phyloP scores from a whole-genome alignment of 352 stramenopile species.

The Globisporangium radiosum region DNA sequence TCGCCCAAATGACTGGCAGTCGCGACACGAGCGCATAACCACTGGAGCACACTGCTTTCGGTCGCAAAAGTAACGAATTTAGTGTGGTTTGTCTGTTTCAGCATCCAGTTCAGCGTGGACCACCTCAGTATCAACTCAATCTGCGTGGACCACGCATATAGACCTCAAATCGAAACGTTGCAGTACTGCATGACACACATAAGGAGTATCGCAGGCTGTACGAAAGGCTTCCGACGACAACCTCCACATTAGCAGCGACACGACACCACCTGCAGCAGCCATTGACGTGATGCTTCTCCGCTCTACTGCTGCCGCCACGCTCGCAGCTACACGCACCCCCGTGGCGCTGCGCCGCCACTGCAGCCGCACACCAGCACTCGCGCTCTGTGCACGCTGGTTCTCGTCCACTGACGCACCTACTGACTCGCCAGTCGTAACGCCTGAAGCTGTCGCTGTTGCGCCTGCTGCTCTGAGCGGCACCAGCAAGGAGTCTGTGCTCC shows the following conservation, averaged over 20 bases:
- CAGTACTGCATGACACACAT: too few relatives aligned
- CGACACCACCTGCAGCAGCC: background rate
- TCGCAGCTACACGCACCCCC: background rate
- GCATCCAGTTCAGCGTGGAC: too few relatives aligned
- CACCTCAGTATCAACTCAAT: too few relatives aligned
- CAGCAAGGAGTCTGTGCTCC: constrained; percentile 21
- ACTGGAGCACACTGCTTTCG: too few relatives aligned
- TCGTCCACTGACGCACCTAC: background rate
- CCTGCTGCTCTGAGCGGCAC: background rate
- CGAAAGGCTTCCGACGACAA: too few relatives aligned
- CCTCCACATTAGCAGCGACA: background rate
- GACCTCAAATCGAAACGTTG: too few relatives aligned
- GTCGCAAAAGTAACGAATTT: too few relatives aligned
- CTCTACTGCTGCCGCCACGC: background rate
- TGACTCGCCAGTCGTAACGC: background rate
- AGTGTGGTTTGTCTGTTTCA: too few relatives aligned
- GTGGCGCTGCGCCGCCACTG: constrained; percentile 1
- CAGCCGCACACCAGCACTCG: background rate
- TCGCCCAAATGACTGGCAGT: background rate
- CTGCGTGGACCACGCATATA: too few relatives aligned
- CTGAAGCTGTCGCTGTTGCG: too few relatives aligned
- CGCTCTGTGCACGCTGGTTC: constrained; percentile 4
- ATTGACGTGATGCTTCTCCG: background rate
- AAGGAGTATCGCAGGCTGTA: too few relatives aligned
- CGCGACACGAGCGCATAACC: too few relatives aligned